A percentile compares a stretch with the other conserved stretches of the same genome.
These are phyloP conservation scores for Fusarium luffae DNA, from an alignment of 2,329 filamentous ascomycete species.

Conservation along the genomic window DNA sequence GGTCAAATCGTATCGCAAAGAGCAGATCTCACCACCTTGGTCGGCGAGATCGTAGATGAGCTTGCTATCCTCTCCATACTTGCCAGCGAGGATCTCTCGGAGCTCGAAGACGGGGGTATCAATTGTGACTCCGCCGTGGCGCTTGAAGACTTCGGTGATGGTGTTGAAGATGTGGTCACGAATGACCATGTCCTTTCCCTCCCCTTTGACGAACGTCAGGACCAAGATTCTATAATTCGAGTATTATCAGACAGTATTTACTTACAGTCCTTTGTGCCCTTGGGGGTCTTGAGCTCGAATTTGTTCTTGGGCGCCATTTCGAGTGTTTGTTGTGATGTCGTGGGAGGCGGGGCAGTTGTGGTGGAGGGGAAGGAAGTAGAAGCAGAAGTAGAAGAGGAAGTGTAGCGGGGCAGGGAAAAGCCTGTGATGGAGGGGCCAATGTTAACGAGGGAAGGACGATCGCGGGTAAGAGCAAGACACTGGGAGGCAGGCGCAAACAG, in stretches of 20 bases:
- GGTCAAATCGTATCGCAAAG: conserved; percentile 86
- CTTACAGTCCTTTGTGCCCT: conserved; percentile 87
- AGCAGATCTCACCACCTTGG: conserved; percentile 80
- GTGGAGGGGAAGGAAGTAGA: conserved; percentile 8
- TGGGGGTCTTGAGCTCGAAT: conserved; percentile 79
- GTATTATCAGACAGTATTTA: neutral
- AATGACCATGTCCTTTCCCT: conserved; percentile 81
- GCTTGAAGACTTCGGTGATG: conserved; percentile 84
- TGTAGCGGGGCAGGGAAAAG: conserved; percentile 42
- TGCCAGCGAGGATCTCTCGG: conserved; percentile 85
- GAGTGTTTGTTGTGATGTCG: conserved; percentile 29
- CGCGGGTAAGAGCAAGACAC: conserved; percentile 14
- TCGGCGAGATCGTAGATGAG: conserved; percentile 91
- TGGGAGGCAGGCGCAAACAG: neutral
- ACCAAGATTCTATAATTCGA: neutral
- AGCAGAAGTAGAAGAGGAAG: conserved; percentile 24
- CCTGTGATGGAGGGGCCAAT: conserved; percentile 36
- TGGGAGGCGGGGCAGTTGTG: conserved; percentile 42
- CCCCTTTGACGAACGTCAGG: conserved; percentile 56
- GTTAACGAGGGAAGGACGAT: conserved; percentile 5
- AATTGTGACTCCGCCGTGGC: conserved; percentile 81
- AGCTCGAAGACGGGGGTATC: conserved; percentile 89
- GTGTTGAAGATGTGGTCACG: conserved; percentile 82
- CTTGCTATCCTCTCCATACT: conserved; percentile 93
- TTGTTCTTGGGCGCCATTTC: conserved; percentile 49